These are phyloP conservation scores for Monosporozyma aquatica DNA, from an alignment of 805 yeast species.

Conservation along the genomic window DNA sequence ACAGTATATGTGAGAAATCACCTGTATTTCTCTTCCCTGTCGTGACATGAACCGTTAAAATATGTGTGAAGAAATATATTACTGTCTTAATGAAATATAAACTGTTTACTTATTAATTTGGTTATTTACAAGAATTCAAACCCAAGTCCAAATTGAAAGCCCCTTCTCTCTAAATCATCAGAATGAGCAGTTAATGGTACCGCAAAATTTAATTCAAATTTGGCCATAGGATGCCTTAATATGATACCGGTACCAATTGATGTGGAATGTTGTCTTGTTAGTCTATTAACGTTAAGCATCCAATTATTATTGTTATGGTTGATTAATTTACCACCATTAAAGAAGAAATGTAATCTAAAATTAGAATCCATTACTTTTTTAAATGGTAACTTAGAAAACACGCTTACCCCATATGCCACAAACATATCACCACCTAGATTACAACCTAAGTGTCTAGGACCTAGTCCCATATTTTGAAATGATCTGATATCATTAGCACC, in stretches of 20 bases:
- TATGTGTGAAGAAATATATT: too few species aligned
- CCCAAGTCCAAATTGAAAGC: slow-evolving; percentile 60
- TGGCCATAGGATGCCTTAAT: slow-evolving; percentile 54
- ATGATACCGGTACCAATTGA: slow-evolving; percentile 53
- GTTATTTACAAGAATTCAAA: slow-evolving; percentile 40
- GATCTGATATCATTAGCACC: slow-evolving; percentile 70
- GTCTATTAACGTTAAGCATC: slow-evolving; percentile 17
- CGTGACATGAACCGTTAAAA: too few species aligned
- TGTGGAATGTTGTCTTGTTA: slow-evolving; percentile 38
- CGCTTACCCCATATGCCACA: slow-evolving; percentile 46
- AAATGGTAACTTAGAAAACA: slow-evolving; percentile 55
- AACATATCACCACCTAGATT: slow-evolving; percentile 61
- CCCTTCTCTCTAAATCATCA: slow-evolving; percentile 47
- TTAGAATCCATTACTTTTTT: slow-evolving; percentile 36
- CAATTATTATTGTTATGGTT: slow-evolving; percentile 24
- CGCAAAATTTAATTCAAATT: slow-evolving; percentile 58
- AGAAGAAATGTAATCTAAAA: slow-evolving; percentile 52
- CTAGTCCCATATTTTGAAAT: slow-evolving; percentile 56
- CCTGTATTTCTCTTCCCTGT: too few species aligned
- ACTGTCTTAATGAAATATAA: too few species aligned
- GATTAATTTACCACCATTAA: slow-evolving; percentile 55
- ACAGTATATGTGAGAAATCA: too few species aligned
- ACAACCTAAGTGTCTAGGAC: slow-evolving; percentile 47
- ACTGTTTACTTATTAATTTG: too few species aligned
- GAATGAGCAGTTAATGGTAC: slow-evolving; percentile 48